Evolutionary conservation across 176 grass and related monocot genomes (phyloP).

Genomic region (Musa troglodytarum): DNA sequence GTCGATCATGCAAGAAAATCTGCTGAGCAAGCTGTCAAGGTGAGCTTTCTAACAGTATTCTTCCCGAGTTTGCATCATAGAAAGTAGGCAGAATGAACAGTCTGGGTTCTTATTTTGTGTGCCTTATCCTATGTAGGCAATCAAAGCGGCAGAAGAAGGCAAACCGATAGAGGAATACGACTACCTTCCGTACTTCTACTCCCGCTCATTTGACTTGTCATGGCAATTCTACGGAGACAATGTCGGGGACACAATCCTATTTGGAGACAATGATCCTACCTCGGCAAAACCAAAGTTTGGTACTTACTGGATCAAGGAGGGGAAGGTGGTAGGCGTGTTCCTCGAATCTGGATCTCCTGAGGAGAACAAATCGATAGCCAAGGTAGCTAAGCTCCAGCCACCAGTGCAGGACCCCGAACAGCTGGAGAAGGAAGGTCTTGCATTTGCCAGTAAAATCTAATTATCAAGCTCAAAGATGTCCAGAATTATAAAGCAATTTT

Average conservation of each 20-base stretch:
- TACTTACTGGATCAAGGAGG: slow-evolving; percentile 92
- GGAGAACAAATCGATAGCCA: slow-evolving; percentile 78
- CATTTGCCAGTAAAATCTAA: slow-evolving; percentile 80
- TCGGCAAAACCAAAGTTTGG: slow-evolving; percentile 79
- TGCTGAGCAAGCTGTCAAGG: slow-evolving; percentile 12
- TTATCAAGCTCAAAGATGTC: background rate
- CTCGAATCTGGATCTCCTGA: slow-evolving; percentile 75
- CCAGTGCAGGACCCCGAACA: slow-evolving; percentile 28
- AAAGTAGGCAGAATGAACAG: background rate
- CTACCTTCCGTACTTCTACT: slow-evolving; percentile 94
- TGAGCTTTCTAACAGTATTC: background rate
- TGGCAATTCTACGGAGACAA: slow-evolving; percentile 99
- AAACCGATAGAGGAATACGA: slow-evolving; percentile 54
- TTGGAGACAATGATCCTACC: slow-evolving; percentile 62
- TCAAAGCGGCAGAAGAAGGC: slow-evolving; percentile 58
- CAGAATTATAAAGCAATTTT: no score
- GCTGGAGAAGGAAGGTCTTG: slow-evolving; percentile 51
- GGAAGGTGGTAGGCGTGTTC: slow-evolving; percentile 69
- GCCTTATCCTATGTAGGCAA: slow-evolving; percentile 30
- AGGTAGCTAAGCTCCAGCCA: slow-evolving; percentile 63
- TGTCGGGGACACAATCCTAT: slow-evolving; percentile 61
- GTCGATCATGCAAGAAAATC: slow-evolving; percentile 16
- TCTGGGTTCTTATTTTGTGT: background rate
- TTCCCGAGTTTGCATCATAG: background rate
- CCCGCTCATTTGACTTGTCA: slow-evolving; percentile 66